Evolutionary conservation across 2,329 filamentous ascomycete genomes (phyloP).

Genomic region (Aspergillus sp.): DNA sequence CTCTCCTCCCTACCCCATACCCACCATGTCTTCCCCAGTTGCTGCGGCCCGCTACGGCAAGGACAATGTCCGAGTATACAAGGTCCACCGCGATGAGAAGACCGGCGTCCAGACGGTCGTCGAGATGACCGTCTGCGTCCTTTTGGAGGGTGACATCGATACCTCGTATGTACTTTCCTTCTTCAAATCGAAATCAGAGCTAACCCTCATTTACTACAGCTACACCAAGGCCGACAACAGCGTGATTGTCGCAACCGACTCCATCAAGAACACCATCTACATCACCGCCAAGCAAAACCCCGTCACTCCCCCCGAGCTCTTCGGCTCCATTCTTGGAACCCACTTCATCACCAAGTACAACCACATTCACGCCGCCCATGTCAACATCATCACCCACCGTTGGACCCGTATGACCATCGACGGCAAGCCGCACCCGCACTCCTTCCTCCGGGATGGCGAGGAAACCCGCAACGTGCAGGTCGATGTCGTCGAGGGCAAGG

Average conservation of each 20-base stretch:
- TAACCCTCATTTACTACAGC: constrained; percentile 48
- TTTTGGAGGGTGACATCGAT: constrained; percentile 91
- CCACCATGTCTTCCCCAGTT: constrained; percentile 42
- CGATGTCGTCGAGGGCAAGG: constrained; percentile 65
- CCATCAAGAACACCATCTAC: constrained; percentile 96
- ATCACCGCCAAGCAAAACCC: constrained; percentile 93
- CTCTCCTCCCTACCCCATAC: constrained; percentile 2
- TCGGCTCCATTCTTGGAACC: constrained; percentile 76
- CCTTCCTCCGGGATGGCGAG: constrained; percentile 84
- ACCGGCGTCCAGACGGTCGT: constrained; percentile 81
- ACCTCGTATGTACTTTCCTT: constrained; percentile 60
- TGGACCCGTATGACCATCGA: constrained; percentile 89
- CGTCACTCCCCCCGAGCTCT: constrained; percentile 90
- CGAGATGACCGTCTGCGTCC: constrained; percentile 91
- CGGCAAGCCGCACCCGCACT: constrained; percentile 90
- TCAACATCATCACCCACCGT: constrained; percentile 79
- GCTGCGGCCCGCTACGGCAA: constrained; percentile 58
- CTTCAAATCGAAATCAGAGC: not conserved
- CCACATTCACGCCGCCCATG: constrained; percentile 83
- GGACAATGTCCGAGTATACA: constrained; percentile 98
- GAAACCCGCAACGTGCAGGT: constrained; percentile 85
- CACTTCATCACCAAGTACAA: constrained; percentile 88
- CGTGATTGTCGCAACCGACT: constrained; percentile 93
- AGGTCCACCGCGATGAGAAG: constrained; percentile 78
- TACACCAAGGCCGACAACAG: constrained; percentile 95